Evolutionary conservation across 2,329 filamentous ascomycete genomes (phyloP), one percentile per base, ranked within the genome.

Genomic region (Calonectria pauciramosa): DNA sequence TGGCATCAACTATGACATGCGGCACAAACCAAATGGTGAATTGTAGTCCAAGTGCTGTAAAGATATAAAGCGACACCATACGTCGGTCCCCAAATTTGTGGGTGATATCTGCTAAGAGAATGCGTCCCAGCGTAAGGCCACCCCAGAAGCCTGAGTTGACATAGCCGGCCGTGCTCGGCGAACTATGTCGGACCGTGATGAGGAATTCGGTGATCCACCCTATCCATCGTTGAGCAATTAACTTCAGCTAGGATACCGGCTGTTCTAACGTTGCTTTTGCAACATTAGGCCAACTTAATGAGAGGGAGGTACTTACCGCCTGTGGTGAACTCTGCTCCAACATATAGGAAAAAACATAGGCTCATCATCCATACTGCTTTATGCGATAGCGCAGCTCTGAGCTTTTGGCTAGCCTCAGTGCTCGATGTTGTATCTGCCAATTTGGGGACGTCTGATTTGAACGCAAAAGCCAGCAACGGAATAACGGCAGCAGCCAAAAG

Each of bases 131-230:
- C 7, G 59, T 54, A 20, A 71, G 59, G 7, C 68, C 68, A 4
- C 32, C 59, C 68, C 68, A 71, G n/a, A 52, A 71, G 7, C 59
- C 68, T 4, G 68, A 52, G 41, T 34, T 47, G 14, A 71, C 68
- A 23, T 65, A 71, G n/a, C 68, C 68, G 5, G 49, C 68, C 47
- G 30, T 23, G 5, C 13, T 36, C 7, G 68, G 56, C 20, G 28
- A 11, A 8, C 68, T 38, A 16, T 71, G 30, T 4, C 68, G 68
- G 2, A 71, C 59, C 16, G 59, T n/a, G 18, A 71, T 71, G 34
- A 71, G 47, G 34, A 71, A 71, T 44, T 71, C 68, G 5, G 54
- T 28, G 10, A 71, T 34, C 68, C 68, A 71, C 11, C 56, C 68
- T 71, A 30, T 16, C 20, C 16, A 44, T 44, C 6, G 18, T 20